Percentiles rank a stretch among this genome's conserved stretches.
phyloP scores from a whole-genome alignment of 495 filamentous ascomycete genomes.

The Aspergillus bridgeri region DNA sequence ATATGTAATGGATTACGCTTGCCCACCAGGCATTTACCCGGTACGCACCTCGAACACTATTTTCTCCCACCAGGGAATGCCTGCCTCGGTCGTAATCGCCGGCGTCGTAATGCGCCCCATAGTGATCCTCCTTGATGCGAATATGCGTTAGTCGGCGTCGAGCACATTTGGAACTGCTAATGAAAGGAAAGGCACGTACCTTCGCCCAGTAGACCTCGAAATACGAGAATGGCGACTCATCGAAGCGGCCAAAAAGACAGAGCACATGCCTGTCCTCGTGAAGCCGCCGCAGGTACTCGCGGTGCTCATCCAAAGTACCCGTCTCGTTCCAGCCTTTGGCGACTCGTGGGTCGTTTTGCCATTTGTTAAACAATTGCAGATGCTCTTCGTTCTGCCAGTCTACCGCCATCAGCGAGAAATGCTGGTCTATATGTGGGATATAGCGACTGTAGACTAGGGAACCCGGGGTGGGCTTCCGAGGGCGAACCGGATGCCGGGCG shows the following conservation, averaged over 20 bases:
- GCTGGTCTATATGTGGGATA: constrained; percentile 62
- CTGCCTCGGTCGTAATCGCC: constrained; percentile 64
- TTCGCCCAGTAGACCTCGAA: constrained; percentile 72
- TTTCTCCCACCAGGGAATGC: constrained; percentile 65
- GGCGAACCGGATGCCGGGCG: constrained; percentile 58
- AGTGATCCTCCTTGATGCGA: constrained; percentile 57
- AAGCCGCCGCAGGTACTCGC: constrained; percentile 55
- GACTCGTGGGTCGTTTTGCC: constrained; percentile 66
- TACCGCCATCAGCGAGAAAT: constrained; percentile 62
- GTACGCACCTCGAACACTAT: constrained; percentile 58
- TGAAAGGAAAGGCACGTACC: constrained; percentile 32
- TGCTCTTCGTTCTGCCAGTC: constrained; percentile 53
- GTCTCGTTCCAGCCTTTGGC: constrained; percentile 63
- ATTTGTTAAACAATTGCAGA: constrained; percentile 56
- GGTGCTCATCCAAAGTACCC: constrained; percentile 56
- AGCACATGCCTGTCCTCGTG: constrained; percentile 62
- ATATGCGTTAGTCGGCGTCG: background rate
- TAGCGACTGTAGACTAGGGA: constrained; percentile 64
- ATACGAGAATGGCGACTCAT: constrained; percentile 60
- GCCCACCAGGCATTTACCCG: constrained; percentile 68
- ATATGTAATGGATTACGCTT: constrained; percentile 65
- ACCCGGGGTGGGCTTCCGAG: constrained; percentile 57
- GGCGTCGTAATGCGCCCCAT: constrained; percentile 62
- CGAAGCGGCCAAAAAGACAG: constrained; percentile 58
- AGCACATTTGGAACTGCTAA: constrained; percentile 3